Evolutionary conservation across 495 filamentous ascomycete genomes (phyloP), one percentile per base, ranked within the genome.

Genomic region (Penicillium samsonianum): DNA sequence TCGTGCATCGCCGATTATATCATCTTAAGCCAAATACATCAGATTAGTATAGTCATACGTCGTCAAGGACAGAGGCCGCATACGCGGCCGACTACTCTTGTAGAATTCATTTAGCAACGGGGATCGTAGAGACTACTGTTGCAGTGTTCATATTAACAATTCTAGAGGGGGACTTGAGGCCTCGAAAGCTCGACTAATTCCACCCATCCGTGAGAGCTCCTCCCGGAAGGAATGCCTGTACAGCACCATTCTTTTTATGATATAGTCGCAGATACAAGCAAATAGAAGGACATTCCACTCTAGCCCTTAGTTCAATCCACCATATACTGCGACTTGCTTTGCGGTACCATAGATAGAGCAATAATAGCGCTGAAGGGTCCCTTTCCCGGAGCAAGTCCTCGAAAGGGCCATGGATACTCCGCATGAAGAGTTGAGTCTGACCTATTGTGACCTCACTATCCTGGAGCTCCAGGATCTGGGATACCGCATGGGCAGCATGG

Each of bases 341-440:
- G 14, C 61, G 51, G 48, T 77, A 81, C 78, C 78, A 81, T 17
- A 78, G 57, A 64, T 72, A 77, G 1, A 81, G 64, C 61, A 81
- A 60, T 58, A 81, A 58, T 1, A 81, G 67, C 5, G 78, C 74
- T 5, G 63, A 44, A 25, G 78, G 74, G 33, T 80, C 76, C 57
- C 59, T 78, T 22, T 50, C 19, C 54, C 53, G 14, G 33, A 37
- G 33, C 5, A 37, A 37, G 5, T n/a, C 5, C n/a, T 37, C 14
- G 2, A 37, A 37, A 16, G 33, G 33, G 1, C 14, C 33, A 37
- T 37, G 33, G 14, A 37, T 37, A 16, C 33, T 37, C 33, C 33
- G 33, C 14, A 0, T n/a, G 5, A 37, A 37, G 14, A 7, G 5
- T n/a, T 37, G 5, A n/a, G 33, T 16, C 4, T 5, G 33, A n/a